Evolutionary conservation across 2,329 filamentous ascomycete genomes (phyloP), one percentile per base, ranked within the genome.

Genomic region (Fusarium denticulatum): DNA sequence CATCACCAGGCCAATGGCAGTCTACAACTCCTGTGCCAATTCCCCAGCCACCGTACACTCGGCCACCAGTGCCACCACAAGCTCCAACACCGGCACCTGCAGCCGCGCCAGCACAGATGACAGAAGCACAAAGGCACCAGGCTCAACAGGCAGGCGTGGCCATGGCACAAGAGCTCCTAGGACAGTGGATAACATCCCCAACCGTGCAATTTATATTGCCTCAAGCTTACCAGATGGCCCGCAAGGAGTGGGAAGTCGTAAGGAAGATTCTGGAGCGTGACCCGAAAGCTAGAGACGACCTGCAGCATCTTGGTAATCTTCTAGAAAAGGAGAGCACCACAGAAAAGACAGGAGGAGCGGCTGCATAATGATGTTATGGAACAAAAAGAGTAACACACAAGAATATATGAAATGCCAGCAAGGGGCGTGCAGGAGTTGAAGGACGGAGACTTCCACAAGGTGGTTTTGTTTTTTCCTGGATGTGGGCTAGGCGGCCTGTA

Each of bases 181-280:
- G 93, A 0, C 81, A 86, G 1, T 85, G 92, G 49, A 88, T 91
- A 18, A 85, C 85, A 28, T 88, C 89, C 22, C 89, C 92, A 0
- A 93, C 92, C 0, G 90, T 94, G 14, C 86, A 89, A 30, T 92
- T 94, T 75, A 83, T 95, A 9, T 84, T 94, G 49, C 89, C 90
- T 10, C 91, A 93, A 72, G 92, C 91, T 2, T 89, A 88, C 26
- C 88, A 88, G 56, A 94, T 93, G 86, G 87, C 91, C 50, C 86
- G 89, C n/a, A 84, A 88, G 22, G 93, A 97, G 79, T 92, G 96
- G 88, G 86, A 89, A 62, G 89, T 96, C 34, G 89, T 98, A 70
- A 87, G 88, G 58, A 86, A 88, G 43, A 91, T 96, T 20, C 86
- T 94, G 30, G 87, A 91, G 56, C 85, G 87, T 16, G 91, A 94